Evolutionary conservation across 768 basidiomycete genomes (phyloP), one percentile per base, ranked within the genome.

Genomic region (Pleurotus salmoneostramineus): DNA sequence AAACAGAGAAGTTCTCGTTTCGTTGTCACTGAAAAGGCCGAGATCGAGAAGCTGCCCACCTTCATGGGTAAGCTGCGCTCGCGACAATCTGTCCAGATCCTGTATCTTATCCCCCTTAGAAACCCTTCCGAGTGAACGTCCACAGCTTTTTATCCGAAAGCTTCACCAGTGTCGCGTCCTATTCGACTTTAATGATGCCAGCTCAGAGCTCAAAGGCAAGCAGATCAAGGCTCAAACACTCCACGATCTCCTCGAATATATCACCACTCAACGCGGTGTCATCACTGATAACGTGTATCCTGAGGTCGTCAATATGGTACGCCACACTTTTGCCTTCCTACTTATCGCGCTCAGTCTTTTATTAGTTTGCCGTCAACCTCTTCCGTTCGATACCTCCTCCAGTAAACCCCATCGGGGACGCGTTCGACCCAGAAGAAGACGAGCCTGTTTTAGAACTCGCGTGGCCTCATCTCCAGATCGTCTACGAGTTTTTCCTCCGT

Each of bases 381-480:
- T 99, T 99, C 81, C 92, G 97, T 62, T 95, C 97, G 68, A 98
- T 99, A 83, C 97, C 97, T 74, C 97, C 97, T 66, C 97, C 95
- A 45, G 96, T 98, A 58, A 99, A 99, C 68, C 97, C 97, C 4
- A 91, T 87, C 10, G 97, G 97, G 56, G 97, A 99, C 71, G 97
- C 96, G 1, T 99, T 97, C 69, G 97, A 99, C 70, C 97, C 97
- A 17, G 97, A 99, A 74, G 97, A 99, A 75, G 97, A 99, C 66
- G 97, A 99, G 63, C 97, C 97, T 5, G 97, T 99, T 2, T 83
- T 99, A 59, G 97, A 99, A 70, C 89, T 98, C 58, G 97, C 97
- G 31, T 99, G 97, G 97, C 97, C 97, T 42, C 97, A 99, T 72
- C 83, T 99, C 57, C 95, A 99, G 72, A 95, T 99, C 63, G 97